These are phyloP conservation scores for Dioscorea alata DNA, from an alignment of 106 monocot species.

Conservation along the genomic window DNA sequence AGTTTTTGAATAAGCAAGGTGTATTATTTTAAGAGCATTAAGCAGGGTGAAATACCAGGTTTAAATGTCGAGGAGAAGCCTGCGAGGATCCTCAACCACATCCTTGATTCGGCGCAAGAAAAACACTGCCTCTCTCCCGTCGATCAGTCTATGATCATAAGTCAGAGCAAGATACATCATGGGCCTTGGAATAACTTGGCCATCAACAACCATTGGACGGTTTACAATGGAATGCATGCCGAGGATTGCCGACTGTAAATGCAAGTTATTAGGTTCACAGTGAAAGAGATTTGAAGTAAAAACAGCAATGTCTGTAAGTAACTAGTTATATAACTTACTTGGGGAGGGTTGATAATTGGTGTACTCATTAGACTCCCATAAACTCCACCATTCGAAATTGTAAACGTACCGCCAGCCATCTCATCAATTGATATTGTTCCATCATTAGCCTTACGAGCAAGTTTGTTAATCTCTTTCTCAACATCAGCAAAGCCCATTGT, in stretches of 20 bases:
- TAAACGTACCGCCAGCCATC: constrained; percentile 96
- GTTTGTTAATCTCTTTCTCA: constrained; percentile 76
- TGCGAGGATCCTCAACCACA: constrained; percentile 83
- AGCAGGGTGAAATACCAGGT: not conserved
- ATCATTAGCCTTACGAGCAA: constrained; percentile 63
- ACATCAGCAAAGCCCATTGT: constrained; percentile 80
- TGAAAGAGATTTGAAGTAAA: too few species aligned
- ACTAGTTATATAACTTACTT: constrained; percentile 19
- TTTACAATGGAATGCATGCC: constrained; percentile 88
- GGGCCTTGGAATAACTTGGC: constrained; percentile 59
- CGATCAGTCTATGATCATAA: constrained; percentile 86
- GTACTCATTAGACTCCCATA: constrained; percentile 90
- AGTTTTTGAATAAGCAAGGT: too few species aligned
- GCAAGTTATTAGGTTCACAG: not conserved
- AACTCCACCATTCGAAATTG: constrained; percentile 94
- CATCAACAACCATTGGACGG: constrained; percentile 73
- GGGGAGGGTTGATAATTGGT: constrained; percentile 95
- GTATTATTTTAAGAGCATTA: constrained; percentile 1
- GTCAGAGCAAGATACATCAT: constrained; percentile 96
- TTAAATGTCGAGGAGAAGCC: constrained; percentile 83
- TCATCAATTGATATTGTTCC: constrained; percentile 91
- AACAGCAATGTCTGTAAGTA: too few species aligned
- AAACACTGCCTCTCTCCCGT: constrained; percentile 91
- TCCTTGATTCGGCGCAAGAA: constrained; percentile 87
- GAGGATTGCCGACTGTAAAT: constrained; percentile 76